Evolutionary conservation across 306 rosid genomes (phyloP).

Genomic region (Oxytropis ochrocephala): DNA sequence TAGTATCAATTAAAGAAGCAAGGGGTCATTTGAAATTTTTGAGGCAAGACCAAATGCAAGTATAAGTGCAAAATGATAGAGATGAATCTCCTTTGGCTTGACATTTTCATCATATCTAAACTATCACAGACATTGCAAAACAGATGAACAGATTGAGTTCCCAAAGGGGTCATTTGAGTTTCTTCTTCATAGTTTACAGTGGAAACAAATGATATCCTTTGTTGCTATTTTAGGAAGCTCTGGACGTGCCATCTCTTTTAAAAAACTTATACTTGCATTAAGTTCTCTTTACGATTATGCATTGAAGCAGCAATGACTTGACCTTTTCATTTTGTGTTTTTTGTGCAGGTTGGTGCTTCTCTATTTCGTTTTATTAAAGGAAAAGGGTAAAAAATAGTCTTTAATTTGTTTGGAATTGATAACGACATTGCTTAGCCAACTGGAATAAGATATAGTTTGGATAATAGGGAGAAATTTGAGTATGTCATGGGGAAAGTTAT

Average conservation of each 20-base stretch:
- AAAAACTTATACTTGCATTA: neutral
- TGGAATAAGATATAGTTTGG: neutral
- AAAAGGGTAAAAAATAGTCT: slow-evolving; percentile 54
- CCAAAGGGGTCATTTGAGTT: no score
- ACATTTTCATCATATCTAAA: no score
- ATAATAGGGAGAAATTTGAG: neutral
- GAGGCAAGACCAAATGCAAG: no score
- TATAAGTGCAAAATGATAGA: no score
- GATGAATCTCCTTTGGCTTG: no score
- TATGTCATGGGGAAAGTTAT: neutral
- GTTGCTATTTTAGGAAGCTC: neutral
- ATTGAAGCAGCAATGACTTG: neutral
- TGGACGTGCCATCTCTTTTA: neutral
- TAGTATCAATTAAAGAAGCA: no score
- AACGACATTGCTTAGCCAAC: slow-evolving; percentile 11
- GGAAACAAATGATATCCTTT: slow-evolving; percentile 6
- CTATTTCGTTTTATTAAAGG: slow-evolving; percentile 74
- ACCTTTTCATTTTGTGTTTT: slow-evolving; percentile 22
- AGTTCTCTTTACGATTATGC: slow-evolving; percentile 12
- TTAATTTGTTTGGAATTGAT: neutral
- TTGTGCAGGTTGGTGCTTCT: slow-evolving; percentile 79
- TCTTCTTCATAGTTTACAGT: neutral
- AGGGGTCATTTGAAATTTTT: no score
- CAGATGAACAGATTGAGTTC: no score
- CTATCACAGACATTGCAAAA: no score